These are phyloP conservation scores for Lithohypha guttulata DNA, from an alignment of 2,329 filamentous ascomycete species.

Conservation along the genomic window DNA sequence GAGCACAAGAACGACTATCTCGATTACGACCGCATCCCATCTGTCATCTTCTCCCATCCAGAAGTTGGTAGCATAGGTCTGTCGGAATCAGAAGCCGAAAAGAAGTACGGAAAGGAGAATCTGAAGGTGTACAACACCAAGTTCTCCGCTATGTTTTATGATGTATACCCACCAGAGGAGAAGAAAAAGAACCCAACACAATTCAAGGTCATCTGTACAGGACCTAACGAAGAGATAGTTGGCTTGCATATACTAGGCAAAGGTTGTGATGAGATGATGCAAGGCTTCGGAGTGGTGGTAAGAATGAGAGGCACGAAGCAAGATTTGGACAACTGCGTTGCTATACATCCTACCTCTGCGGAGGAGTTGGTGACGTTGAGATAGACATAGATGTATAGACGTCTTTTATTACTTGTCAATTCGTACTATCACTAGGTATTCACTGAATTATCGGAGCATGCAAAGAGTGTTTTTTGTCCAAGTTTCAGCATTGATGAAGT, in stretches of 20 bases:
- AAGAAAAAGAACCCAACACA: conserved; percentile 40
- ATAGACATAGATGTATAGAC: conserved; percentile 10
- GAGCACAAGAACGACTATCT: conserved; percentile 35
- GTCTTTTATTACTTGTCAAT: no score
- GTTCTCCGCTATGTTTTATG: conserved; percentile 41
- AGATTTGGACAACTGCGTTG: conserved; percentile 40
- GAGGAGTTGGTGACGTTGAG: conserved; percentile 48
- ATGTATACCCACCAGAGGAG: conserved; percentile 37
- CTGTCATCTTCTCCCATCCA: conserved; percentile 43
- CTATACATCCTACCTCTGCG: conserved; percentile 66
- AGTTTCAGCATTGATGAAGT: no score
- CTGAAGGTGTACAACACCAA: conserved; percentile 41
- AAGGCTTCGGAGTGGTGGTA: conserved; percentile 62
- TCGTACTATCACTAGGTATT: no score
- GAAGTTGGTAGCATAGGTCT: conserved; percentile 40
- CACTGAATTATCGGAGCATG: no score
- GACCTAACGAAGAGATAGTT: conserved; percentile 40
- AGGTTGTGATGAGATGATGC: conserved; percentile 53
- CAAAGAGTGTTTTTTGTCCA: no score
- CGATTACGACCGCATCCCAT: conserved; percentile 41
- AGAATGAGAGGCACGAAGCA: conserved; percentile 74
- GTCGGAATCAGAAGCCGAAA: conserved; percentile 39
- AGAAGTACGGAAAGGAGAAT: conserved; percentile 39
- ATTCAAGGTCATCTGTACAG: conserved; percentile 41
- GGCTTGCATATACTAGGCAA: conserved; percentile 41